phyloP scores from a whole-genome alignment of 148 eudicot genomes.

The Vaccinium myrtillus region DNA sequence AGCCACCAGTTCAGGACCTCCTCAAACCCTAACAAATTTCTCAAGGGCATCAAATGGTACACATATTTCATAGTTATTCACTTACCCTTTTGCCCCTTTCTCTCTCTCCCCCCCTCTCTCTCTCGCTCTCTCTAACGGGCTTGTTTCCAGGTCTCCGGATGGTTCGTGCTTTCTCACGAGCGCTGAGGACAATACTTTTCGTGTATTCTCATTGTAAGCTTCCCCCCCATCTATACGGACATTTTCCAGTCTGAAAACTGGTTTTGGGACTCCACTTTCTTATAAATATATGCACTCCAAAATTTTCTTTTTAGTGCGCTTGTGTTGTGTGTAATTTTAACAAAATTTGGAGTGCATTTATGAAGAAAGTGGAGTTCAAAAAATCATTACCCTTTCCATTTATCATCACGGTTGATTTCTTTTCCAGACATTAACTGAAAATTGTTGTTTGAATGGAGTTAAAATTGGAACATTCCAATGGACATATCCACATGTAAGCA shows the following conservation, averaged over 20 bases:
- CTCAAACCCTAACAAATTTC: slow-evolving; percentile 81
- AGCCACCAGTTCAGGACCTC: slow-evolving; percentile 60
- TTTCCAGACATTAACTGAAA: too few relatives aligned
- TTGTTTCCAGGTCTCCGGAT: slow-evolving; percentile 79
- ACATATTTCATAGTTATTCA: neutral
- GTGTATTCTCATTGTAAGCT: slow-evolving; percentile 62
- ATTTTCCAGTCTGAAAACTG: too few relatives aligned
- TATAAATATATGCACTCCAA: too few relatives aligned
- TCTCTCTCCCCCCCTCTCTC: neutral
- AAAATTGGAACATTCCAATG: neutral
- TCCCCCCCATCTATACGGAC: neutral
- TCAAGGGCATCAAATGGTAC: slow-evolving; percentile 82
- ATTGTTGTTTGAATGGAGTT: too few relatives aligned
- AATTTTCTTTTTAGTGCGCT: too few relatives aligned
- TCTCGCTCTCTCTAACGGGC: neutral
- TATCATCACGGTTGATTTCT: too few relatives aligned
- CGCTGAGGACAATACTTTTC: slow-evolving; percentile 72
- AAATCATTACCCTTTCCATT: too few relatives aligned
- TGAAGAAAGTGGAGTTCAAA: too few relatives aligned
- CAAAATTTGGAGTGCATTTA: too few relatives aligned
- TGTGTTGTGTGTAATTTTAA: too few relatives aligned
- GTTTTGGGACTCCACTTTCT: too few relatives aligned
- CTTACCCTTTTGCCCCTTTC: neutral
- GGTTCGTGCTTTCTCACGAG: slow-evolving; percentile 79
- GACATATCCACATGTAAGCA: neutral